Percentiles rank a stretch among this genome's conserved stretches.
Conservation (phyloP, 768 basidiomycete species). For the Lyophyllum decastes region DNA sequence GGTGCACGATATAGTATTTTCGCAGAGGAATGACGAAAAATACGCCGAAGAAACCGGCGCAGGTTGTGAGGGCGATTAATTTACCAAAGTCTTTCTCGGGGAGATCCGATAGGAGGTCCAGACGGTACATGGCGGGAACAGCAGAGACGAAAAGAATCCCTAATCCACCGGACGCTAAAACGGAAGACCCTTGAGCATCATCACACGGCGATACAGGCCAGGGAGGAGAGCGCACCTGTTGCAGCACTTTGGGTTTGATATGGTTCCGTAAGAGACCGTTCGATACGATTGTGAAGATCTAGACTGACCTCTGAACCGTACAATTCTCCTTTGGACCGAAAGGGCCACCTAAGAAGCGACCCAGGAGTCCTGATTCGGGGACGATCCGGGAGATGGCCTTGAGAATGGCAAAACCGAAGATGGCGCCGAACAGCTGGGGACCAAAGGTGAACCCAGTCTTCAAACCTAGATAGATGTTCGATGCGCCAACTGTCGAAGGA, state of each 20-base stretch:
- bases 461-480: conserved; percentile 67
- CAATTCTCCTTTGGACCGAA: conserved; percentile 72
- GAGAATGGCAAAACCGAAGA: conserved; percentile 62
- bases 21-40: conserved; percentile 69
- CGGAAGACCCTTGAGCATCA: background rate
- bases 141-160: conserved; percentile 63
- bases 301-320: conserved; percentile 51
- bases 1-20: conserved; percentile 62
- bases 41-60: conserved; percentile 60
- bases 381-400: conserved; percentile 53
- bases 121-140: conserved; percentile 61
- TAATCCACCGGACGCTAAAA: conserved; percentile 52
- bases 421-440: conserved; percentile 61
- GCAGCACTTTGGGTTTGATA: conserved; percentile 39
- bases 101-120: conserved; percentile 43
- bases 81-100: conserved; percentile 56
- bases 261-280: background rate
- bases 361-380: conserved; percentile 46
- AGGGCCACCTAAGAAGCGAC: conserved; percentile 50
- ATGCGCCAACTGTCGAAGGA: conserved; percentile 44
- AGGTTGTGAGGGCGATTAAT: conserved; percentile 55
- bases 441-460: conserved; percentile 73
- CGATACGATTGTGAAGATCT: background rate
- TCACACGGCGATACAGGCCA: conserved; percentile 13
- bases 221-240: conserved; percentile 34